phyloP scores from a whole-genome alignment of 768 basidiomycete species.

The Mrakia frigida region DNA sequence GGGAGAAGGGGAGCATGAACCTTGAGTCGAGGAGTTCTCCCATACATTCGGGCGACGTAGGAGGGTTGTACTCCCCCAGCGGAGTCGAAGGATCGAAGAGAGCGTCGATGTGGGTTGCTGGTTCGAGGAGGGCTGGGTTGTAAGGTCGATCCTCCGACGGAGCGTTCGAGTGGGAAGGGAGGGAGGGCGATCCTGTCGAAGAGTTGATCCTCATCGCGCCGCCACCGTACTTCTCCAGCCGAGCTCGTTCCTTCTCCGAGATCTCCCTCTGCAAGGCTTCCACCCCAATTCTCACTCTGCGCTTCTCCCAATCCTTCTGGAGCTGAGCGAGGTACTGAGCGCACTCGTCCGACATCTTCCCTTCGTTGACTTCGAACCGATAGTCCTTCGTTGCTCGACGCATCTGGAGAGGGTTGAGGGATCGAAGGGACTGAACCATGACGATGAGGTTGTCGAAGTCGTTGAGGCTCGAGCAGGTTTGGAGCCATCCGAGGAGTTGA shows the following conservation, averaged over 20 bases:
- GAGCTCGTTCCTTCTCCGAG: slow-evolving; percentile 20
- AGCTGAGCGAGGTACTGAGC: slow-evolving; percentile 87
- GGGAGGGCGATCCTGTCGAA: background rate
- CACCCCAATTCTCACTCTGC: slow-evolving; percentile 78
- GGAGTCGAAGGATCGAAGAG: slow-evolving; percentile 68
- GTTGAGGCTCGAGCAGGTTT: slow-evolving; percentile 79
- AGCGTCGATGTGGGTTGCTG: slow-evolving; percentile 57
- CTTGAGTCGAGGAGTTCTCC: slow-evolving; percentile 90
- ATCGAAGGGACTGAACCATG: slow-evolving; percentile 78
- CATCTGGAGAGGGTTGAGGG: slow-evolving; percentile 94
- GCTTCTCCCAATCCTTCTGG: slow-evolving; percentile 96
- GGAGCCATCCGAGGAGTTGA: slow-evolving; percentile 50
- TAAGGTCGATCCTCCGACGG: slow-evolving; percentile 14
- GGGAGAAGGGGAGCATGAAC: slow-evolving; percentile 80
- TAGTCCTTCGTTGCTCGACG: slow-evolving; percentile 82
- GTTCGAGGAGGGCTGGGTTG: slow-evolving; percentile 27
- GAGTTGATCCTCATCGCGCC: no score
- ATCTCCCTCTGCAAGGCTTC: slow-evolving; percentile 81
- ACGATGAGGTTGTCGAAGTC: slow-evolving; percentile 84
- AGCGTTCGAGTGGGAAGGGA: background rate
- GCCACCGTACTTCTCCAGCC: slow-evolving; percentile 11
- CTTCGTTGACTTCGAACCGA: slow-evolving; percentile 84
- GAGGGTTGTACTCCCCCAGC: slow-evolving; percentile 69
- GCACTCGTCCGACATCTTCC: slow-evolving; percentile 90
- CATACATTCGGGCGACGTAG: slow-evolving; percentile 68